These are phyloP conservation scores for Spizellomyces punctatus DNA, from an alignment of 192 early-diverging fungal species.

Conservation along the genomic window DNA sequence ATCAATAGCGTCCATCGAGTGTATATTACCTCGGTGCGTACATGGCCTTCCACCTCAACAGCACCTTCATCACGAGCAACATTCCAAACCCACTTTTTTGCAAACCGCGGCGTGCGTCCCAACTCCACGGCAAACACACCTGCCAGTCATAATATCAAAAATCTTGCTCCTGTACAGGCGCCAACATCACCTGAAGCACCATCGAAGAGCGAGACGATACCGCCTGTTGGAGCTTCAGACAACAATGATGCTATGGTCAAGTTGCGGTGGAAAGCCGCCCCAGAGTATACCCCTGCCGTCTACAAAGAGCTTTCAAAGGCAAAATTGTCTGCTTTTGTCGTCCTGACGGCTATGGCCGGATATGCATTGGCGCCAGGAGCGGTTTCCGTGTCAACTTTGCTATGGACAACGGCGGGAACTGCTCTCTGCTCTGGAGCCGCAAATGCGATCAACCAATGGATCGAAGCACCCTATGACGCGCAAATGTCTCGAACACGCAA, in stretches of 20 bases:
- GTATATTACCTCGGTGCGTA: no score
- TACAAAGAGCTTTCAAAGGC: conserved; percentile 85
- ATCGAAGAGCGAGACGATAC: no score
- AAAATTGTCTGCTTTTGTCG: conserved; percentile 85
- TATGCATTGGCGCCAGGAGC: conserved; percentile 89
- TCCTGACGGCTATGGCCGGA: conserved; percentile 92
- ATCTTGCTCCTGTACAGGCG: no score
- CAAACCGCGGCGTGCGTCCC: no score
- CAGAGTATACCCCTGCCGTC: conserved; percentile 27
- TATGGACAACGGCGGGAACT: conserved; percentile 85
- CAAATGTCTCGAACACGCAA: conserved; percentile 95
- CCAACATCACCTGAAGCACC: no score
- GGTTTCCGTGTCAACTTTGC: conserved; percentile 54
- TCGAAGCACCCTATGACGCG: conserved; percentile 93
- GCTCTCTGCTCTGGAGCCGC: conserved; percentile 85
- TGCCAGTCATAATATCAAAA: no score
- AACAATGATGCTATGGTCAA: background rate
- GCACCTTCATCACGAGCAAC: no score
- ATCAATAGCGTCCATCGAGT: no score
- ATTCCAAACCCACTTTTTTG: no score
- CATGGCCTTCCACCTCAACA: no score
- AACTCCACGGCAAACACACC: no score
- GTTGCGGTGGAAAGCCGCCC: conserved; percentile 22
- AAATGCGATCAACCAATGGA: conserved; percentile 96
- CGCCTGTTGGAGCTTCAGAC: no score